phyloP scores from a whole-genome alignment of 2,329 filamentous ascomycete species.

The Claviceps monticola region DNA sequence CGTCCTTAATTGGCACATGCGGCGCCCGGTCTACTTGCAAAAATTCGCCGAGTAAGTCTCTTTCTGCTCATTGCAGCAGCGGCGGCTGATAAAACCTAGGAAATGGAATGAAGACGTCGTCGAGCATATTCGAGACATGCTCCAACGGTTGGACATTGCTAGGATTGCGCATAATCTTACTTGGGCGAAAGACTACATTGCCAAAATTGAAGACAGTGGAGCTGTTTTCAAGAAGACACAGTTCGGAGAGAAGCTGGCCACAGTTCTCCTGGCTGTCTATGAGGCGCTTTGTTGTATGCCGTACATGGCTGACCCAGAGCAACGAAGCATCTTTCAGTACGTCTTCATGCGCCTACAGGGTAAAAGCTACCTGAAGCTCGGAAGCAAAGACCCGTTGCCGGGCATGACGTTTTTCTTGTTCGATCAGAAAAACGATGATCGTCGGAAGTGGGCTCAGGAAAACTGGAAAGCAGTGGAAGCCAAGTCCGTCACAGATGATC shows the following conservation, averaged over 20 bases:
- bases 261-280: slow-evolving; percentile 68
- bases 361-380: slow-evolving; percentile 65
- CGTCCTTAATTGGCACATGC: slow-evolving; percentile 60
- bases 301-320: slow-evolving; percentile 48
- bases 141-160: slow-evolving; percentile 46
- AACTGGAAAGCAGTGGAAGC: slow-evolving; percentile 38
- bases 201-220: slow-evolving; percentile 33
- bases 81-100: slow-evolving; percentile 15
- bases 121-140: slow-evolving; percentile 37
- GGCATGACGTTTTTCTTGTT: slow-evolving; percentile 81
- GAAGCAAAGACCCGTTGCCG: slow-evolving; percentile 58
- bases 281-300: slow-evolving; percentile 76
- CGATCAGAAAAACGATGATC: slow-evolving; percentile 41
- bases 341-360: slow-evolving; percentile 64
- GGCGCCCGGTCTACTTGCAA: slow-evolving; percentile 48
- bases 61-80: neutral
- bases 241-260: slow-evolving; percentile 33
- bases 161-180: slow-evolving; percentile 46
- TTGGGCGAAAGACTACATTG: slow-evolving; percentile 41
- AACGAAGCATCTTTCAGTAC: slow-evolving; percentile 53
- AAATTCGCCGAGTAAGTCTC: slow-evolving; percentile 42
- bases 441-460: slow-evolving; percentile 23
- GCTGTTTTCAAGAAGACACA: slow-evolving; percentile 32
- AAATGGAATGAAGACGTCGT: slow-evolving; percentile 36
- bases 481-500: slow-evolving; percentile 47